phyloP scores from a whole-genome alignment of 805 yeast species.

The Yamadazyma nakazawae region DNA sequence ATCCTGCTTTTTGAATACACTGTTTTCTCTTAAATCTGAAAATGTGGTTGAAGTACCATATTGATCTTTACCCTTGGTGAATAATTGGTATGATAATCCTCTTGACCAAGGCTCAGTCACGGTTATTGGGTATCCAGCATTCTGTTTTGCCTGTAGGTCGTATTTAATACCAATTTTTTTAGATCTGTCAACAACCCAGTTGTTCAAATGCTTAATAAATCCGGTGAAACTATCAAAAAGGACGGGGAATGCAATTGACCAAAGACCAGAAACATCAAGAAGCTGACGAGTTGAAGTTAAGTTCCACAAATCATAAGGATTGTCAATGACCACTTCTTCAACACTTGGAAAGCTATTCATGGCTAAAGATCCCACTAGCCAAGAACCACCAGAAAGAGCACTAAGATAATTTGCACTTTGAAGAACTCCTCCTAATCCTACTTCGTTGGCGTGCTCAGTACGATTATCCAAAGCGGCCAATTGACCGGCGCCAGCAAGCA shows the following conservation, averaged over 20 bases:
- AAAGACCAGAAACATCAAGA: constrained; percentile 21
- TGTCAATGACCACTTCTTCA: constrained; percentile 46
- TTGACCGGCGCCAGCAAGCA: constrained; percentile 80
- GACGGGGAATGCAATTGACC: constrained; percentile 20
- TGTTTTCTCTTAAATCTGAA: constrained; percentile 30
- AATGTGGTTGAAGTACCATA: constrained; percentile 26
- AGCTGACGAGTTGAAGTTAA: constrained; percentile 27
- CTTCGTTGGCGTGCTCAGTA: constrained; percentile 50
- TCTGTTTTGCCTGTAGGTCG: constrained; percentile 42
- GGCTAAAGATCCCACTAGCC: constrained; percentile 70
- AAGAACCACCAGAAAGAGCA: constrained; percentile 82
- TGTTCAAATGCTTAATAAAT: constrained; percentile 27
- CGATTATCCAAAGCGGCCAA: constrained; percentile 76
- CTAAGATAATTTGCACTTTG: constrained; percentile 68
- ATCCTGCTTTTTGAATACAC: constrained; percentile 29
- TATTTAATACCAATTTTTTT: constrained; percentile 44
- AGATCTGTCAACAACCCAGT: constrained; percentile 21
- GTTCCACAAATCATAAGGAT: constrained; percentile 35
- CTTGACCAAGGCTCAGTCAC: constrained; percentile 82
- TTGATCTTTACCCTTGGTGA: constrained; percentile 22
- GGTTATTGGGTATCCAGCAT: constrained; percentile 66
- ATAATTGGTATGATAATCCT: constrained; percentile 67
- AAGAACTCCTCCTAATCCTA: constrained; percentile 65
- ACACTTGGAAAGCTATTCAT: constrained; percentile 73
- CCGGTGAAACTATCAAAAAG: constrained; percentile 21